Percentiles rank a stretch among this genome's conserved stretches.
Evolutionary conservation across 2,329 filamentous ascomycete species (phyloP).

Genomic region (Monilinia fructicola): DNA sequence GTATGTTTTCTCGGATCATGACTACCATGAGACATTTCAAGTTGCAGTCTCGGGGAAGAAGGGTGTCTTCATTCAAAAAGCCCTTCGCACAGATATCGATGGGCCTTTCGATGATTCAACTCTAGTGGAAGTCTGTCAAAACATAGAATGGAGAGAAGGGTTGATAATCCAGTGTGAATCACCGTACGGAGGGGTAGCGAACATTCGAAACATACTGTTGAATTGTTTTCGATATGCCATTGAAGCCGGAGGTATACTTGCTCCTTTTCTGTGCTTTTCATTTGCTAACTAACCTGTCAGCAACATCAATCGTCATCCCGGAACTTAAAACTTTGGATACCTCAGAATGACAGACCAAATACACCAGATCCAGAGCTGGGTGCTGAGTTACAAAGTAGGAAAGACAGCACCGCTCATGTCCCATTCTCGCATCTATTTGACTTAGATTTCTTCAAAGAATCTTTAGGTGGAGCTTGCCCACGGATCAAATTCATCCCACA

Average conservation of each 20-base stretch:
- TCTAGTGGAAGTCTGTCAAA: conserved; percentile 35
- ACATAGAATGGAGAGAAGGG: conserved; percentile 40
- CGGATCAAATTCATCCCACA: conserved; percentile 27
- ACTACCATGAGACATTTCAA: conserved; percentile 20
- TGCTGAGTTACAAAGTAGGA: conserved; percentile 16
- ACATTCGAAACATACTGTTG: conserved; percentile 45
- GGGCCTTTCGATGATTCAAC: conserved; percentile 28
- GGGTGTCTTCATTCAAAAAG: conserved; percentile 26
- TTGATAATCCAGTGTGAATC: conserved; percentile 45
- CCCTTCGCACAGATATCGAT: conserved; percentile 30
- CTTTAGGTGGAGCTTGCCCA: conserved; percentile 29
- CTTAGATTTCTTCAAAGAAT: conserved; percentile 29
- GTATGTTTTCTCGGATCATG: conserved; percentile 15
- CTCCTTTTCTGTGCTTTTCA: neutral
- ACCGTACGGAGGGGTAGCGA: conserved; percentile 44
- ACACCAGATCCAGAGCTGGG: neutral
- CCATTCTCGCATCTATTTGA: conserved; percentile 36
- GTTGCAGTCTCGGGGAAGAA: conserved; percentile 20
- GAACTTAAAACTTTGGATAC: conserved; percentile 20
- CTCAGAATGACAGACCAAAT: conserved; percentile 19
- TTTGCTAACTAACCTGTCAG: conserved; percentile 19
- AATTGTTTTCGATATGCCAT: conserved; percentile 46
- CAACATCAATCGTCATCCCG: conserved; percentile 20
- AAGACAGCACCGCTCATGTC: conserved; percentile 20
- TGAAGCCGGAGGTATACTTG: conserved; percentile 38